A percentile compares a stretch with the other conserved stretches of the same genome.
phyloP scores from a whole-genome alignment of 2,329 filamentous ascomycete genomes.

The Pseudovirgaria hyperparasitica region DNA sequence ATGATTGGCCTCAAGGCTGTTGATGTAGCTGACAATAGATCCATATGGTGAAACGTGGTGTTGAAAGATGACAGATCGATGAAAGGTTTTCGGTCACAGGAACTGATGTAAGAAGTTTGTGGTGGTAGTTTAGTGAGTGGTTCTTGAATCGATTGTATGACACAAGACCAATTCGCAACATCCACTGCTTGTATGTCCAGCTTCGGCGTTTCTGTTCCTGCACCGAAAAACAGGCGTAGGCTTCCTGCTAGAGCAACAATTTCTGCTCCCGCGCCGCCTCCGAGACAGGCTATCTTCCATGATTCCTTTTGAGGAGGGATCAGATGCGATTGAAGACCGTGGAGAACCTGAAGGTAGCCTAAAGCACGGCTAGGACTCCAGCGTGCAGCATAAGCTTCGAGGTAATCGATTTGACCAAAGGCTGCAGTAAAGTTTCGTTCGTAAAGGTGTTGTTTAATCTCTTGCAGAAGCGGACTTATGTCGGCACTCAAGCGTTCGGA shows the following conservation, averaged over 20 bases:
- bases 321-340: slow-evolving; percentile 17
- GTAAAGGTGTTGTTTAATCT: slow-evolving; percentile 76
- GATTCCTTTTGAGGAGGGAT: slow-evolving; percentile 2
- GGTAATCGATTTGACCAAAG: slow-evolving; percentile 57
- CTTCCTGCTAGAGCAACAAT: slow-evolving; percentile 50
- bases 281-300: slow-evolving; percentile 42
- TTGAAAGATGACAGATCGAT: slow-evolving; percentile 15
- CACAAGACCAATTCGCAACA: slow-evolving; percentile 61
- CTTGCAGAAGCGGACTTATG: slow-evolving; percentile 51
- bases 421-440: slow-evolving; percentile 72
- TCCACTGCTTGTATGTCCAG: slow-evolving; percentile 56
- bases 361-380: slow-evolving; percentile 85
- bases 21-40: slow-evolving; percentile 34
- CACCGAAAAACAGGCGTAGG: slow-evolving; percentile 23
- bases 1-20: slow-evolving; percentile 21
- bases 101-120: slow-evolving; percentile 35
- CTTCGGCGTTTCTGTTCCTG: slow-evolving; percentile 1
- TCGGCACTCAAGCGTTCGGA: slow-evolving; percentile 27
- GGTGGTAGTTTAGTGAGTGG: slow-evolving; percentile 40
- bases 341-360: slow-evolving; percentile 58
- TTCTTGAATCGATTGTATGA: slow-evolving; percentile 46
- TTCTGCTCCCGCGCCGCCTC: slow-evolving; percentile 54
- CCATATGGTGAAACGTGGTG: slow-evolving; percentile 35
- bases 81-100: slow-evolving; percentile 26
- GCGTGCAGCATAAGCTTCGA: slow-evolving; percentile 73